Evolutionary conservation across 2,329 filamentous ascomycete genomes (phyloP).

Genomic region (Penicillium sp.): DNA sequence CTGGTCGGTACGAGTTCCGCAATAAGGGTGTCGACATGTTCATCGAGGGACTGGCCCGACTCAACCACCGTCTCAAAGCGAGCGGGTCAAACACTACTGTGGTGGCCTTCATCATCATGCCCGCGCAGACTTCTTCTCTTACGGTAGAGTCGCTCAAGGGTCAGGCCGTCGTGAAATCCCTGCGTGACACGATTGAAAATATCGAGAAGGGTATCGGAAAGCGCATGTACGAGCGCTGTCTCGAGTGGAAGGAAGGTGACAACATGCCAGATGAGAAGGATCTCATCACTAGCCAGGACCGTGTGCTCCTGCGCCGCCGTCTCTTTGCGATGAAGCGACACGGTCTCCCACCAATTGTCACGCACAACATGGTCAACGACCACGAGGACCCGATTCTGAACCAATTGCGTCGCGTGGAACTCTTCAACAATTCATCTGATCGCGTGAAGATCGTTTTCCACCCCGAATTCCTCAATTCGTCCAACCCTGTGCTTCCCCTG

Average conservation of each 20-base stretch:
- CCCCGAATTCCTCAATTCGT: conserved; percentile 93
- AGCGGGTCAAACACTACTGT: conserved; percentile 88
- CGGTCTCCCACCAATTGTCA: conserved; percentile 89
- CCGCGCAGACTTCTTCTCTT: conserved; percentile 90
- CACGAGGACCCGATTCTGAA: conserved; percentile 90
- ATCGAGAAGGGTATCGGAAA: conserved; percentile 92
- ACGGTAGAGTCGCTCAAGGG: conserved; percentile 96
- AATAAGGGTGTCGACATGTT: conserved; percentile 99
- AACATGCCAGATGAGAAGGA: conserved; percentile 96
- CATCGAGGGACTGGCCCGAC: conserved; percentile 89
- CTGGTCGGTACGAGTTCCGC: conserved; percentile 94
- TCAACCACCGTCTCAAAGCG: conserved; percentile 90
- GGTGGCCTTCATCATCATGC: conserved; percentile 98
- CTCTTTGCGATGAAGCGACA: conserved; percentile 97
- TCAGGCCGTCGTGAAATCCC: conserved; percentile 94
- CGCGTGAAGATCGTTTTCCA: conserved; percentile 98
- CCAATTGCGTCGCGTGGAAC: conserved; percentile 91
- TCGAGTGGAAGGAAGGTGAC: conserved; percentile 94
- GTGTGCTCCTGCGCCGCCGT: conserved; percentile 85
- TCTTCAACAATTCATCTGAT: conserved; percentile 94
- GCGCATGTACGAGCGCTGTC: conserved; percentile 89
- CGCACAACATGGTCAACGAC: conserved; percentile 98
- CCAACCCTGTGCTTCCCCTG: conserved; percentile 90
- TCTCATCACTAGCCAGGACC: conserved; percentile 86
- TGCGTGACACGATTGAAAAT: conserved; percentile 88